Base-by-base conservation (phyloP, 805 yeast genomes). In the Schwanniomyces sp. region DNA sequence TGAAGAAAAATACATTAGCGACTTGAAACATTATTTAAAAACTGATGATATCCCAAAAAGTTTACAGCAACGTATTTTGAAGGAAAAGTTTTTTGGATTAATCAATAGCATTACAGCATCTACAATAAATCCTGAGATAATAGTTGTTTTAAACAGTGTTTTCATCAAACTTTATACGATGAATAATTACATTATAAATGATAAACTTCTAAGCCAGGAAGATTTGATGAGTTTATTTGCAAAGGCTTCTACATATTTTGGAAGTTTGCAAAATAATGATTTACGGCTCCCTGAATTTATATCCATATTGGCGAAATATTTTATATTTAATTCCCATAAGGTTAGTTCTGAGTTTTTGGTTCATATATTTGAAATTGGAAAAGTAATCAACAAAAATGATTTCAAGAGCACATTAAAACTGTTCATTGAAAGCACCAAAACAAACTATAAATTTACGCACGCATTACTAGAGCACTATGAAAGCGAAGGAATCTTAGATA, bases 241-340 rank as follows among this genome's bases (percentile, higher is more conserved):
- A 25, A 55, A 44, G 12, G 50, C 67, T 0, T 52, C 59, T 6
- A n/a, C 29, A 10, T 26, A 42, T 10, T 18, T 44, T 14, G 27
- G 16, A 9, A 42, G 49, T 25, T 43, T 53, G n/a, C 38, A 38
- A 4, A 34, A 18, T 16, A 16, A 12, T 32, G 39, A 36, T 16
- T 28, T 47, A 4, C 52, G 47, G 18, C 40, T 63, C 10, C 74
- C 76, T 2, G 58, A 58, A 44, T 70, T 53, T 52, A 49, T 70
- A 50, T 57, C 65, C 1, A 40, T 58, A 2, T 38, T 69, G 29
- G 61, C 67, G 2, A 55, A 51, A 28, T 43, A 52, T 17, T 52
- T 64, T 25, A 45, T 62, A 18, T 47, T 51, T 40, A 39, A 53
- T 7, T 34, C 49, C 4, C 18, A 46, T 9, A 40, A 34, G 2